Percentiles rank a stretch among this genome's conserved stretches.
These are phyloP conservation scores for Epichloe sp. DNA, from an alignment of 2,329 filamentous ascomycete species.

Conservation along the genomic window DNA sequence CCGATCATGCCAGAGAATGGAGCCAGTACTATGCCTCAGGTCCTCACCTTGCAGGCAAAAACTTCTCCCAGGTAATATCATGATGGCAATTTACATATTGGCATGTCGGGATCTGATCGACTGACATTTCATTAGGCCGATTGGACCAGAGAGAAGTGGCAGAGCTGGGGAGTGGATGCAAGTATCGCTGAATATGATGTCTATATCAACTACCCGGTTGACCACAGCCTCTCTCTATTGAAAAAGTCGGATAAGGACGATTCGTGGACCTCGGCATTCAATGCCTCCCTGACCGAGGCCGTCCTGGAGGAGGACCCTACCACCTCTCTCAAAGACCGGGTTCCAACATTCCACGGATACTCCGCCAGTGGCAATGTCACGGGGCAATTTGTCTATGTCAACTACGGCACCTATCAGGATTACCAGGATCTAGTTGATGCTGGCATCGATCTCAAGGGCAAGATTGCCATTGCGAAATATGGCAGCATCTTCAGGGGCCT, in stretches of 20 bases:
- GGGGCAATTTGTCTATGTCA: slow-evolving; percentile 73
- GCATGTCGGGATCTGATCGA: neutral
- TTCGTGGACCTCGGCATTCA: slow-evolving; percentile 53
- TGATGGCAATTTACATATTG: neutral
- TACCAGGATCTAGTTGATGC: slow-evolving; percentile 69
- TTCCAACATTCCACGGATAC: slow-evolving; percentile 92
- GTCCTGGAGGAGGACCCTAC: slow-evolving; percentile 73
- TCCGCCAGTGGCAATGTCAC: slow-evolving; percentile 88
- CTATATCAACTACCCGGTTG: slow-evolving; percentile 65
- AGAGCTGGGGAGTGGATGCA: slow-evolving; percentile 54
- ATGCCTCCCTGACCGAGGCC: slow-evolving; percentile 74
- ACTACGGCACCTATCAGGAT: slow-evolving; percentile 79
- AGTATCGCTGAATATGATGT: slow-evolving; percentile 59
- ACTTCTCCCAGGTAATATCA: slow-evolving; percentile 48
- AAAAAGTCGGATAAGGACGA: slow-evolving; percentile 25
- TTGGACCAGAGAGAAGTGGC: slow-evolving; percentile 65
- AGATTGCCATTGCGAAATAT: slow-evolving; percentile 79
- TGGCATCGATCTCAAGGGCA: slow-evolving; percentile 64
- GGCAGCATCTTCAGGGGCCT: slow-evolving; percentile 78
- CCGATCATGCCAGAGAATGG: slow-evolving; percentile 52
- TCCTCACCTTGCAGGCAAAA: slow-evolving; percentile 64
- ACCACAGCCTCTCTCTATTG: slow-evolving; percentile 55
- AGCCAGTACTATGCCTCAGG: slow-evolving; percentile 67
- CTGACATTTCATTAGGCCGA: slow-evolving; percentile 34
- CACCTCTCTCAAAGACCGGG: slow-evolving; percentile 53